Conservation (phyloP, 306 rosid genomes). For the Arachis hypogaea region DNA sequence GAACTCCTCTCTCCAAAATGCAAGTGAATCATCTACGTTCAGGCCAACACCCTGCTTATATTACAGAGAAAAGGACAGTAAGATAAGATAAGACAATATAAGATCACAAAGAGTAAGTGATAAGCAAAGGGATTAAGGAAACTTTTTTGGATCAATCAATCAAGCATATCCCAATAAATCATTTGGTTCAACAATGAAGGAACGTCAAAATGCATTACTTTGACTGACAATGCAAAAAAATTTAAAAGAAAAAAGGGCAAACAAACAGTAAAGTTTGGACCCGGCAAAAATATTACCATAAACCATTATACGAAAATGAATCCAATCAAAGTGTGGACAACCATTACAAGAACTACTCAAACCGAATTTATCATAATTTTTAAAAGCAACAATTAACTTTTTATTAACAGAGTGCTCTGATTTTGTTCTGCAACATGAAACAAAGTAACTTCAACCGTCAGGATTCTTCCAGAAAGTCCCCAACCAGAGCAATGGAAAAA, state of each 20-base stretch:
- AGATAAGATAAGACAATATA: constrained; percentile 16
- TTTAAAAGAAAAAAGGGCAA: not conserved
- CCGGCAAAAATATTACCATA: constrained; percentile 9
- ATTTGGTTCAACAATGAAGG: not conserved
- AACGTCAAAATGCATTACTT: constrained; percentile 15
- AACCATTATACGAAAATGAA: constrained; percentile 27
- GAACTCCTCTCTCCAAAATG: constrained; percentile 94
- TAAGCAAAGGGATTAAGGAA: constrained; percentile 27
- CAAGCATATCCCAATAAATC: not conserved
- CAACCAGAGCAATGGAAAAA: not conserved
- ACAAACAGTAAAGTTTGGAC: constrained; percentile 5
- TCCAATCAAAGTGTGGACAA: constrained; percentile 15
- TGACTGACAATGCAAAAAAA: constrained; percentile 20
- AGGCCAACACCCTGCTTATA: constrained; percentile 83
- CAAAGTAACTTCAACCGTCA: constrained; percentile 20
- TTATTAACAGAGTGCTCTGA: not conserved
- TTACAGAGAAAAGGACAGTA: constrained; percentile 28
- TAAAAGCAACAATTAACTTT: constrained; percentile 8
- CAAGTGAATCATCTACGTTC: constrained; percentile 92
- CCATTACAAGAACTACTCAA: constrained; percentile 15
- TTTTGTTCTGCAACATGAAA: constrained; percentile 17
- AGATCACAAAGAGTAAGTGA: not conserved
- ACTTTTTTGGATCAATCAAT: constrained; percentile 11
- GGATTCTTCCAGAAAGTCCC: constrained; percentile 6
- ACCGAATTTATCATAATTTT: constrained; percentile 8